Evolutionary conservation across 225 moss, liverwort and hornwort genomes (phyloP).

Genomic region (Asterella californica): DNA sequence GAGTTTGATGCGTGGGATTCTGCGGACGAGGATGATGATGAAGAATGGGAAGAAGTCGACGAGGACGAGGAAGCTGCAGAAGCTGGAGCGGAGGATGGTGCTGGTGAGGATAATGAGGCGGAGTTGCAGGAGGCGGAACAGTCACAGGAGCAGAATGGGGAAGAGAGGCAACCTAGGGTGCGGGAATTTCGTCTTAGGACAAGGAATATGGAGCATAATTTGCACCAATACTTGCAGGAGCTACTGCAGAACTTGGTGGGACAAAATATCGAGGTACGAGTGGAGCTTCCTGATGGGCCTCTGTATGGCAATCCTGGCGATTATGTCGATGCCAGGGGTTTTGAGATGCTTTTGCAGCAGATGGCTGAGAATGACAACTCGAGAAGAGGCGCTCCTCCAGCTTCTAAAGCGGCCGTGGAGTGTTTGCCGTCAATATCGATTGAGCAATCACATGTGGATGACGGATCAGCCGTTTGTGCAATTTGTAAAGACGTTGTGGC

Average conservation of each 20-base stretch:
- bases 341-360: conserved; percentile 56
- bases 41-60: conserved; percentile 57
- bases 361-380: conserved; percentile 59
- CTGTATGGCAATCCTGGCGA: conserved; percentile 56
- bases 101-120: conserved; percentile 31
- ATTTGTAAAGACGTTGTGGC: conserved; percentile 55
- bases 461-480: conserved; percentile 54
- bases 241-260: conserved; percentile 51
- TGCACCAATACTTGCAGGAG: conserved; percentile 55
- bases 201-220: conserved; percentile 50
- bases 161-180: conserved; percentile 35
- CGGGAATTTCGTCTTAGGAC: conserved; percentile 48
- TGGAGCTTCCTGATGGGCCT: conserved; percentile 50
- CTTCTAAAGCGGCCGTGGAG: conserved; percentile 43
- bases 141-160: conserved; percentile 31
- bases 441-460: conserved; percentile 44
- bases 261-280: conserved; percentile 54
- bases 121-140: conserved; percentile 39
- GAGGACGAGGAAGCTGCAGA: conserved; percentile 41
- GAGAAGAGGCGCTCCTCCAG: conserved; percentile 55
- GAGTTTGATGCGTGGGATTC: conserved; percentile 54
- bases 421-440: conserved; percentile 45
- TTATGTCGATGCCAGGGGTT: conserved; percentile 56
- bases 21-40: conserved; percentile 47
- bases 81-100: conserved; percentile 35